These are phyloP conservation scores for Lachnellula suecica DNA, from an alignment of 2,329 filamentous ascomycete species.

Conservation along the genomic window DNA sequence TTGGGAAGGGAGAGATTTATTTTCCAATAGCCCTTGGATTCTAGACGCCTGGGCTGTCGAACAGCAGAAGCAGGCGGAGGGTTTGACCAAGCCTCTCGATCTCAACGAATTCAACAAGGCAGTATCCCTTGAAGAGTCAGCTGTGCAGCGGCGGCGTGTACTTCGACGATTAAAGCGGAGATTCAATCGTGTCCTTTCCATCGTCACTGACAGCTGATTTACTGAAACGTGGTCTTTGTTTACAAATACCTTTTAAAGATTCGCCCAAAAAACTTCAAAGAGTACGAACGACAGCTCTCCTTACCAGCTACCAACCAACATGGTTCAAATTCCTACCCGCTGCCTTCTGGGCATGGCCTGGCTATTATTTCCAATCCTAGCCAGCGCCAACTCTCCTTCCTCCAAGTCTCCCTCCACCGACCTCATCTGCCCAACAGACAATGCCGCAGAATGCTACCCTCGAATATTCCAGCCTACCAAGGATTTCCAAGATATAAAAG, in stretches of 20 bases:
- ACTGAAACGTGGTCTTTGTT: slow-evolving; percentile 19
- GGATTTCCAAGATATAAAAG: slow-evolving; percentile 61
- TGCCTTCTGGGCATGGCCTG: slow-evolving; percentile 24
- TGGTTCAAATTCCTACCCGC: slow-evolving; percentile 18
- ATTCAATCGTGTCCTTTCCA: slow-evolving; percentile 28
- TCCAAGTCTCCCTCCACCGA: slow-evolving; percentile 40
- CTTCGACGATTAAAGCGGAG: slow-evolving; percentile 30
- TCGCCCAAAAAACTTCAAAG: background rate
- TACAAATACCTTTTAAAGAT: background rate
- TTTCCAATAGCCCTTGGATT: slow-evolving; percentile 24
- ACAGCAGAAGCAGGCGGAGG: slow-evolving; percentile 27
- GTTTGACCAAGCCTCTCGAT: slow-evolving; percentile 31
- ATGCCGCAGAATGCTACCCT: slow-evolving; percentile 64
- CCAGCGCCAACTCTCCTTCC: slow-evolving; percentile 19
- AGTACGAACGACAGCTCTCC: slow-evolving; percentile 1
- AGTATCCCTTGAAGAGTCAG: slow-evolving; percentile 23
- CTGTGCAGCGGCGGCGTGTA: slow-evolving; percentile 25
- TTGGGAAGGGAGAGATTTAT: slow-evolving; percentile 29
- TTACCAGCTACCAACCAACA: slow-evolving; percentile 10
- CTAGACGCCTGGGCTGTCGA: slow-evolving; percentile 29
- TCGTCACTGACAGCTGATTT: slow-evolving; percentile 23
- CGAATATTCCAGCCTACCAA: slow-evolving; percentile 62
- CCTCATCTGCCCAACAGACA: slow-evolving; percentile 63
- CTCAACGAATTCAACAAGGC: slow-evolving; percentile 27
- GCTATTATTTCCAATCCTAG: slow-evolving; percentile 23